A percentile compares a stretch with the other conserved stretches of the same genome.
Conservation (phyloP, 441 rosid genomes). For the Rhodomyrtus psidioides region DNA sequence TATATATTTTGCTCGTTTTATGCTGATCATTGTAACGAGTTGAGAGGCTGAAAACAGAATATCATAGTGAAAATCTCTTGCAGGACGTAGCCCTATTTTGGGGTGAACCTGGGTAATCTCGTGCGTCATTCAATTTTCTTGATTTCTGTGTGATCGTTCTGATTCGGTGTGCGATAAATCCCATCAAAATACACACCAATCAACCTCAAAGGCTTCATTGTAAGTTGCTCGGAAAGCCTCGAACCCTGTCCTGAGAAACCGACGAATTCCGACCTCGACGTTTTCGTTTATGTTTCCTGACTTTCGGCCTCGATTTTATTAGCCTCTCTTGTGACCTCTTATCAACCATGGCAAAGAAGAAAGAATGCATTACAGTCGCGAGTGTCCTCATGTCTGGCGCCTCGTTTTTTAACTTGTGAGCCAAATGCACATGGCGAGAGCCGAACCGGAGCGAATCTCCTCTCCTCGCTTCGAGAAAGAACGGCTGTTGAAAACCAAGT, state of each 20-base stretch:
- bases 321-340: background rate
- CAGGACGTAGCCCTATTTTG: no score
- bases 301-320: background rate
- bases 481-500: background rate
- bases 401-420: background rate
- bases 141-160: no score
- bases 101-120: no score
- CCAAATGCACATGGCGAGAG: background rate
- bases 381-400: background rate
- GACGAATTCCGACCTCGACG: background rate
- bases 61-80: no score
- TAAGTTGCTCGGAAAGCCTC: constrained; percentile 12
- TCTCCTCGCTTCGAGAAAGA: background rate
- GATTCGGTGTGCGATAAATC: no score
- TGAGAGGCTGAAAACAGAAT: no score
- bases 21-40: no score
- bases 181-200: constrained; percentile 33
- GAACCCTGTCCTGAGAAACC: background rate
- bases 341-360: background rate
- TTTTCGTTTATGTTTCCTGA: background rate
- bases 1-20: no score
- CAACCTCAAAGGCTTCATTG: constrained; percentile 60
- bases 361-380: background rate
- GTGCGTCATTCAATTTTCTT: no score
- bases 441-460: background rate